Conservation (phyloP, 2,329 filamentous ascomycete species). For the Penicillium sp. region DNA sequence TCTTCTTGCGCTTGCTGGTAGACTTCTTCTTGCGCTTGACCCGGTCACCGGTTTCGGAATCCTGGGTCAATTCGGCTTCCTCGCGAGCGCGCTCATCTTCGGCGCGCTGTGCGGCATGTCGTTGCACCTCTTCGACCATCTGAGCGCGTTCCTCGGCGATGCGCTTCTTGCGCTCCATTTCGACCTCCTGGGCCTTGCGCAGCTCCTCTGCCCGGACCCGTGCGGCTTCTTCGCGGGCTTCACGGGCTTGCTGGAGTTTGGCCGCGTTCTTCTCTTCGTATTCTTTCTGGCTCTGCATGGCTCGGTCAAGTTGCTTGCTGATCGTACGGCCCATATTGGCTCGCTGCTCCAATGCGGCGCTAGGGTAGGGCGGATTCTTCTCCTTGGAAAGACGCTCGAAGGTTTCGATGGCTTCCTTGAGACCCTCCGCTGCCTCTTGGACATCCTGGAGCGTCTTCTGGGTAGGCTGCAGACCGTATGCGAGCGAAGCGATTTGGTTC, state of each 20-base stretch:
- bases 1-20: conserved; percentile 61
- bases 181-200: conserved; percentile 63
- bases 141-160: conserved; percentile 81
- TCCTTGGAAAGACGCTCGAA: conserved; percentile 60
- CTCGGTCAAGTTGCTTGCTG: conserved; percentile 83
- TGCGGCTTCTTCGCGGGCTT: conserved; percentile 76
- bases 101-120: conserved; percentile 66
- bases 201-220: conserved; percentile 74
- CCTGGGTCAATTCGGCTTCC: conserved; percentile 77
- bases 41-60: conserved; percentile 77
- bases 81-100: conserved; percentile 67
- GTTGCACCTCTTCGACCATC: conserved; percentile 73
- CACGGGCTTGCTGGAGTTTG: conserved; percentile 77
- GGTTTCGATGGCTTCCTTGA: conserved; percentile 79
- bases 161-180: conserved; percentile 72
- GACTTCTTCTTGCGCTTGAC: conserved; percentile 69
- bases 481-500: conserved; percentile 82
- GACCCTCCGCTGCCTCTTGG: conserved; percentile 71
- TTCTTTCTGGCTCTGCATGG: conserved; percentile 77
- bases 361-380: conserved; percentile 78
- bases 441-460: conserved; percentile 78
- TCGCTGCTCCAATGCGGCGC: conserved; percentile 85
- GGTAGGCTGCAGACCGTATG: conserved; percentile 71
- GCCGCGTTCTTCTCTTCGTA: conserved; percentile 92
- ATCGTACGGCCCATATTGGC: conserved; percentile 98